Evolutionary conservation across 306 rosid species (phyloP).

Genomic region (Inga oerstediana): DNA sequence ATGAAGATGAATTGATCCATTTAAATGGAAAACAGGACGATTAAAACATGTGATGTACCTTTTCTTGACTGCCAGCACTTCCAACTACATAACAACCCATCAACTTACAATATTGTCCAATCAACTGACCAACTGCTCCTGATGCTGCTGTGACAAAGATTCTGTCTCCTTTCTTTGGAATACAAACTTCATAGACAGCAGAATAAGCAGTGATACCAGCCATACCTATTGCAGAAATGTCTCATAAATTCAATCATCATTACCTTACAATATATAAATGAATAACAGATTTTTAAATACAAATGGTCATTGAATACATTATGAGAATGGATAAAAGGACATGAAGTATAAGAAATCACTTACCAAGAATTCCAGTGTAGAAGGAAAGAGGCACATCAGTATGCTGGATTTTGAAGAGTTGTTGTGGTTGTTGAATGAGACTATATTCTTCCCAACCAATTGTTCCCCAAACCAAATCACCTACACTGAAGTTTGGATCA

Average conservation of each 20-base stretch:
- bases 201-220: slow-evolving; percentile 27
- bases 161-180: slow-evolving; percentile 9
- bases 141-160: slow-evolving; percentile 25
- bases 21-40: not conserved
- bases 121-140: slow-evolving; percentile 26
- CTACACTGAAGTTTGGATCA: slow-evolving; percentile 48
- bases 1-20: not conserved
- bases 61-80: not conserved
- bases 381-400: slow-evolving; percentile 67
- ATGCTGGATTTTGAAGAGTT: slow-evolving; percentile 52
- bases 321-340: too few species aligned
- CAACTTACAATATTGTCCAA: slow-evolving; percentile 24
- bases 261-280: not conserved
- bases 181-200: not conserved
- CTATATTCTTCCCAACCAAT: slow-evolving; percentile 68
- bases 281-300: not conserved
- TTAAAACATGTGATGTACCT: not conserved
- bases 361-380: slow-evolving; percentile 71
- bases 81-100: slow-evolving; percentile 30
- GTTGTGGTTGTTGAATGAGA: slow-evolving; percentile 35
- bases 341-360: too few species aligned
- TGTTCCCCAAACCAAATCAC: slow-evolving; percentile 69
- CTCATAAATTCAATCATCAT: too few species aligned
- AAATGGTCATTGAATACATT: too few species aligned
- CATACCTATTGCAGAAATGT: slow-evolving; percentile 18